Percentiles rank a stretch among this genome's conserved stretches.
Conservation (phyloP, 305 asterid species). For the Solanum hybrid region DNA sequence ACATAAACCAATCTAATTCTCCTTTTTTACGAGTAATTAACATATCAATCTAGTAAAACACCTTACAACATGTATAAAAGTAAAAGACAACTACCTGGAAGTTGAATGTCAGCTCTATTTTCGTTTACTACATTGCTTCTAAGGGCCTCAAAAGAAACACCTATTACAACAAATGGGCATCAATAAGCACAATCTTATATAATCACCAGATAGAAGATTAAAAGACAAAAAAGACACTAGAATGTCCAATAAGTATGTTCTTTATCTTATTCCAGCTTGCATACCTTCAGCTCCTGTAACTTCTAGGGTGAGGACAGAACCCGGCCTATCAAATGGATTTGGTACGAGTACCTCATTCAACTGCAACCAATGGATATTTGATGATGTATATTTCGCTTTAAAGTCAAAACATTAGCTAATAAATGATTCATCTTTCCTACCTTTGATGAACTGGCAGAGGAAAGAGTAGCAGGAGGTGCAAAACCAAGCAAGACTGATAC, state of each 20-base stretch:
- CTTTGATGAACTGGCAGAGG: too few relatives aligned
- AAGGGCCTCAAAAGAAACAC: conserved; percentile 32
- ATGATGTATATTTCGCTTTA: too few relatives aligned
- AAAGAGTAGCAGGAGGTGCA: too few relatives aligned
- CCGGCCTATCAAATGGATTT: too few relatives aligned
- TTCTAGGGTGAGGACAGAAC: too few relatives aligned
- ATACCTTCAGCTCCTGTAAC: too few relatives aligned
- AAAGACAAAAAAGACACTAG: neutral
- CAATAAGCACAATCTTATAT: neutral
- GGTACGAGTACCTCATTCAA: too few relatives aligned
- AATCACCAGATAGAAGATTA: conserved; percentile 20
- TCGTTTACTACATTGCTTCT: conserved; percentile 45
- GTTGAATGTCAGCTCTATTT: conserved; percentile 49
- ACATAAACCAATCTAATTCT: neutral
- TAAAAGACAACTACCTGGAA: conserved; percentile 47
- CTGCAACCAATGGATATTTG: too few relatives aligned
- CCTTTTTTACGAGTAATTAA: conserved; percentile 6
- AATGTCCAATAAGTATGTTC: neutral
- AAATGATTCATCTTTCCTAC: too few relatives aligned
- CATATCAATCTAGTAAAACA: neutral
- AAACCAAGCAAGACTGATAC: too few relatives aligned
- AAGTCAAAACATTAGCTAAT: too few relatives aligned
- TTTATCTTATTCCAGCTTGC: neutral
- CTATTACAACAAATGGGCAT: neutral
- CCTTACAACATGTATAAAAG: conserved; percentile 3